Evolutionary conservation across 306 rosid genomes (phyloP), one percentile per base, ranked within the genome.

Genomic region (Ochetophila trinervis): DNA sequence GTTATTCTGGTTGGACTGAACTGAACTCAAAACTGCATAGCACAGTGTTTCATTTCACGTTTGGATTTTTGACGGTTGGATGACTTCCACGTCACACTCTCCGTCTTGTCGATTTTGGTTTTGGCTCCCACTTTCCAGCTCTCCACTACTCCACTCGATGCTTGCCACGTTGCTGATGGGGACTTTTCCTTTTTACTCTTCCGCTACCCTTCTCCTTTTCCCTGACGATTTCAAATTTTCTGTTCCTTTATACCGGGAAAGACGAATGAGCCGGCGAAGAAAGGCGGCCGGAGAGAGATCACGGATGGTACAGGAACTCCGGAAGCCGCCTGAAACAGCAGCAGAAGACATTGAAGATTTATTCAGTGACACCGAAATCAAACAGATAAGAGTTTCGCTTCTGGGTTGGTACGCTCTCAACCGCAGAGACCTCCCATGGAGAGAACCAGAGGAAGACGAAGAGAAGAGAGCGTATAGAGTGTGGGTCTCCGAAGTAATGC

Each of bases 401-500:
- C 66, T 92, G 79, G 82, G 75, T 3, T 91, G 98, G 98, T 91
- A 91, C 72, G 86, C 79, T 69, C 76, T 53, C 35, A 85, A 85
- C 67, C 82, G 70, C 6, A 78, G 96, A 77, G 92, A 88, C 50
- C 96, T 91, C 3, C 98, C 98, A 7, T 91, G 98, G 98, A 80
- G 90, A 54, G 60, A 74, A 36, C 68, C 72, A 9, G 74, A 62
- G 63, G 72, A 59, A 0, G 69, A 78, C 20, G 70, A 72, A 5
- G 76, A 84, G 76, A 80, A 23, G 32, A 72, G 92, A 62, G 95
- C 86, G 32, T 89, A 92, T 75, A 87, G 83, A 8, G 93, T 92
- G 47, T 92, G 98, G 98, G 95, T 92, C 24, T 92, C 96, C 2
- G 93, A 92, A 70, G 68, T 92, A 40, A 92, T 92, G 98, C 83